Evolutionary conservation across 768 basidiomycete genomes (phyloP), one percentile per base, ranked within the genome.

Genomic region (Mycena olivaceomarginata): DNA sequence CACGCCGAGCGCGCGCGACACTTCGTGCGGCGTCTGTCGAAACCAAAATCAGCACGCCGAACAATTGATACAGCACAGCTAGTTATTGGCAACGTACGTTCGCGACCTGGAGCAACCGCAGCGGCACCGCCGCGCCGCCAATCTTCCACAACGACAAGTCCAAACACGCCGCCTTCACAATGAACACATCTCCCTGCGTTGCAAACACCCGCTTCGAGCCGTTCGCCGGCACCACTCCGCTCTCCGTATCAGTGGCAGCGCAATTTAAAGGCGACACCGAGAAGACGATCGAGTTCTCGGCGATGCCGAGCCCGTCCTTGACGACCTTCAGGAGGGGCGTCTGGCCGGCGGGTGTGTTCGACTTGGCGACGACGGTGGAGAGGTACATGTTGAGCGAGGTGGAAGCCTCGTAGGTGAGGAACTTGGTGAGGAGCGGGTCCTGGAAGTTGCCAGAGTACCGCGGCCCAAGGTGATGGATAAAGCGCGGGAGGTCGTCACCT

Each of bases 311-410:
- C 5, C 91, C 90, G 59, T 91, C 87, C 64, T 87, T 88, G 43
- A 93, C 85, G 15, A 88, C 90, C 74, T 90, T 91, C 71, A 92
- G 82, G 16, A 93, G 85, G 2, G 88, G 84, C 2, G 84, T 81
- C 9, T 73, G 68, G 0, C 79, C 75, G 22, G 75, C 82, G 4
- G 85, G 79, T 8, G 83, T 77, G 0, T 8, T 16, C 45, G 25
- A 6, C 64, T 84, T 84, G n/a, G 89, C 80, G 15, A 88, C 85
- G 56, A 89, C 81, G 46, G 86, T 90, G 43, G 89, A 87, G 20
- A 97, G 85, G 79, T 93, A 92, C 88, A 97, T 95, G 82, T 95
- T 96, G 69, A 97, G 88, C 0, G 95, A 95, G 0, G 96, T 96
- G 6, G 94, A 92, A 0, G 95, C 94, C 79, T 96, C 94, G 83